Conservation (phyloP, 495 filamentous ascomycete genomes). For the Aspergillus taichungensis region DNA sequence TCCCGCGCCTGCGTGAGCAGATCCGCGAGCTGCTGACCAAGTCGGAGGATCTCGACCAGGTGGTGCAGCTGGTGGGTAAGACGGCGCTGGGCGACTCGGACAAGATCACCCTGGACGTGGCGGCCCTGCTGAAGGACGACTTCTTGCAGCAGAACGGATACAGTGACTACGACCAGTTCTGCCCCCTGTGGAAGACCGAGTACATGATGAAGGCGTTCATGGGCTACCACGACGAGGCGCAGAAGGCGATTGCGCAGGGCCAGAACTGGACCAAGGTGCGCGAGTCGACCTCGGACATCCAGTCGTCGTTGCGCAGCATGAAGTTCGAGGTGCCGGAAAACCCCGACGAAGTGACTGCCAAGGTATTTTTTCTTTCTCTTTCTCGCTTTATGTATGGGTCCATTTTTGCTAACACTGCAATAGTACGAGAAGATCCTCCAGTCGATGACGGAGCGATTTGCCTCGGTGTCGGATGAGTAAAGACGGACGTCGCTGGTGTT, state of each 20-base stretch:
- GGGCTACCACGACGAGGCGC: slow-evolving; percentile 93
- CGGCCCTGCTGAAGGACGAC: slow-evolving; percentile 90
- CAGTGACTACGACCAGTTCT: slow-evolving; percentile 98
- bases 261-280: slow-evolving; percentile 86
- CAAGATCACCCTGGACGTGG: slow-evolving; percentile 96
- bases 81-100: slow-evolving; percentile 91
- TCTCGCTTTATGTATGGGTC: neutral
- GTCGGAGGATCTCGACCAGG: slow-evolving; percentile 95
- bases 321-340: slow-evolving; percentile 91
- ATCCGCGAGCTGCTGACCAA: slow-evolving; percentile 88
- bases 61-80: slow-evolving; percentile 97
- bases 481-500: slow-evolving; percentile 5
- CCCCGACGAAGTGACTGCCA: slow-evolving; percentile 64
- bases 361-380: slow-evolving; percentile 42
- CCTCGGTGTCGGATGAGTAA: slow-evolving; percentile 87
- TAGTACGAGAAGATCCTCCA: slow-evolving; percentile 88
- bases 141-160: slow-evolving; percentile 99
- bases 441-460: slow-evolving; percentile 92
- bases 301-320: slow-evolving; percentile 73
- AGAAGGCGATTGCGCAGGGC: slow-evolving; percentile 87
- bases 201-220: slow-evolving; percentile 99
- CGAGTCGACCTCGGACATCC: slow-evolving; percentile 80
- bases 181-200: slow-evolving; percentile 97
- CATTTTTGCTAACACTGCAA: slow-evolving; percentile 7
- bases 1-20: slow-evolving; percentile 83